Conservation (phyloP, 164 flowering plant genomes). For the Kalanchoe fedtschenkoi region DNA sequence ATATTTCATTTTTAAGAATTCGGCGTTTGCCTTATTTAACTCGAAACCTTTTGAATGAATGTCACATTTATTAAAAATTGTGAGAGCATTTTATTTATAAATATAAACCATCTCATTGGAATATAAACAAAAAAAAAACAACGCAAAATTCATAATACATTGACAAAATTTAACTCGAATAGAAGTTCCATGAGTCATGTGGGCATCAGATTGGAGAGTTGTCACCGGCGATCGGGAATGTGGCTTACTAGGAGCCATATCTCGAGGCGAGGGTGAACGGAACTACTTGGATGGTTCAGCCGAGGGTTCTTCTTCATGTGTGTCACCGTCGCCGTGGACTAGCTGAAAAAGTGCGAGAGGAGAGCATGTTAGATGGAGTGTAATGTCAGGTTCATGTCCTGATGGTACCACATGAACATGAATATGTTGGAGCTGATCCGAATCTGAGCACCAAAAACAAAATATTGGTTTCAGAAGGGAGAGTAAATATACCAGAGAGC, state of each 20-base stretch:
- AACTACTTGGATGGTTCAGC: constrained; percentile 15
- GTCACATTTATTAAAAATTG: too few species aligned
- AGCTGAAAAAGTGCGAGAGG: constrained; percentile 26
- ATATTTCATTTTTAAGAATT: too few species aligned
- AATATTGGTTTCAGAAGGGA: neutral
- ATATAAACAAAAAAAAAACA: too few species aligned
- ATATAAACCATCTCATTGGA: too few species aligned
- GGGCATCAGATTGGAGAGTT: neutral
- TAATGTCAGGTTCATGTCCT: neutral
- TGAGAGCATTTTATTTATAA: too few species aligned
- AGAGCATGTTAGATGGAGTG: neutral
- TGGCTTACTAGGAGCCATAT: neutral
- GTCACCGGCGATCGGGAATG: too few species aligned
- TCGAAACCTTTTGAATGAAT: too few species aligned
- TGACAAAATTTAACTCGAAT: too few species aligned
- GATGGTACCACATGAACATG: neutral
- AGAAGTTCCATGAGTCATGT: too few species aligned
- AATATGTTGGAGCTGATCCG: neutral
- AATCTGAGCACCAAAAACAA: neutral
- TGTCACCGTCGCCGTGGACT: constrained; percentile 33
- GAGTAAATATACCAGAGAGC: constrained; percentile 55
- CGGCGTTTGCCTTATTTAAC: too few species aligned
- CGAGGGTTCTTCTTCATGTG: constrained; percentile 24
- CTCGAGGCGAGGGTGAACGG: neutral
- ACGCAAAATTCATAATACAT: too few species aligned